These are phyloP conservation scores for Monosporascus sp. DNA, from an alignment of 2,329 filamentous ascomycete species.

Conservation along the genomic window DNA sequence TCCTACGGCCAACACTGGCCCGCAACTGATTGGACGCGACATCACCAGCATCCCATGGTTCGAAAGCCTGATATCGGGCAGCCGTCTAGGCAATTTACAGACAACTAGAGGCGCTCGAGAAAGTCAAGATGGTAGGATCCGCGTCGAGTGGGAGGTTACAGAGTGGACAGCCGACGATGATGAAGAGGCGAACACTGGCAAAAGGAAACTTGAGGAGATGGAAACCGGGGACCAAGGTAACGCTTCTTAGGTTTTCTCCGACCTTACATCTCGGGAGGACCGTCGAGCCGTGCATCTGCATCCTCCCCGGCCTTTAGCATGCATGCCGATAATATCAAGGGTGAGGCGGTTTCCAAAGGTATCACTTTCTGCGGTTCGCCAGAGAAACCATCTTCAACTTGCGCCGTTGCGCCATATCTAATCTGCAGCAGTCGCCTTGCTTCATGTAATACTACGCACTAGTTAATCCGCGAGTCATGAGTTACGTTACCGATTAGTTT, in stretches of 20 bases:
- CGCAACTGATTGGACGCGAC: slow-evolving; percentile 40
- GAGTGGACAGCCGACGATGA: slow-evolving; percentile 57
- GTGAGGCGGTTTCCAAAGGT: not conserved
- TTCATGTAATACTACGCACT: too few species aligned
- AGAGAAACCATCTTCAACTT: too few species aligned
- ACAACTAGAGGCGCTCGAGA: slow-evolving; percentile 49
- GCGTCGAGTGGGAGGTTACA: slow-evolving; percentile 77
- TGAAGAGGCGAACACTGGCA: slow-evolving; percentile 31
- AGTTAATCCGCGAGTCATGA: too few species aligned
- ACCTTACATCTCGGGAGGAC: not conserved
- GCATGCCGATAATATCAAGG: not conserved
- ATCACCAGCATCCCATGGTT: slow-evolving; percentile 81
- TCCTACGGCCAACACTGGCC: slow-evolving; percentile 24
- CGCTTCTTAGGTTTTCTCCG: slow-evolving; percentile 1
- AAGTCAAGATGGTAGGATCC: slow-evolving; percentile 58
- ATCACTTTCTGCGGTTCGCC: too few species aligned
- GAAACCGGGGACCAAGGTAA: slow-evolving; percentile 20
- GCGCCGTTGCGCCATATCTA: too few species aligned
- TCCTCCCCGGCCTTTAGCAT: not conserved
- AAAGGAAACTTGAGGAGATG: slow-evolving; percentile 47
- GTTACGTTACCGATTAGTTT: too few species aligned
- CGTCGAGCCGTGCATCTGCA: not conserved
- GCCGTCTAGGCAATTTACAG: slow-evolving; percentile 62
- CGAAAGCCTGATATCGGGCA: slow-evolving; percentile 73
- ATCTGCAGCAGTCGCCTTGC: too few species aligned